Conservation (phyloP, 2,329 filamentous ascomycete species). For the Monilinia vaccinii-corymbosi region DNA sequence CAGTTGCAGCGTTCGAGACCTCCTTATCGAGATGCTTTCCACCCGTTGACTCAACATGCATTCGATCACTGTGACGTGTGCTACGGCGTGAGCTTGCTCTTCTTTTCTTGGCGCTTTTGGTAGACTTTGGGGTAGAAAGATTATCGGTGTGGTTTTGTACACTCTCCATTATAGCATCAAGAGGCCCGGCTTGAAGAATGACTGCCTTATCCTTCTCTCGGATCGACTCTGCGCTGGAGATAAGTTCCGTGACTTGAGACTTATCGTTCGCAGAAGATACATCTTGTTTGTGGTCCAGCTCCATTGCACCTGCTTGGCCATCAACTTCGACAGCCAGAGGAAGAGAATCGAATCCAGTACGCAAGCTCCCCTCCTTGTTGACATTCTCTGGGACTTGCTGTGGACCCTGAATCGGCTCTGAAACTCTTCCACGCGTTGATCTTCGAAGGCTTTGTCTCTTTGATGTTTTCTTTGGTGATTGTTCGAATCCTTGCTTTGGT, state of each 20-base stretch:
- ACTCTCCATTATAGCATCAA: neutral
- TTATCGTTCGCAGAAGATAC: too few relatives aligned
- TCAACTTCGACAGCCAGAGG: neutral
- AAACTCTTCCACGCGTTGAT: slow-evolving; percentile 5
- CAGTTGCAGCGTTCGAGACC: neutral
- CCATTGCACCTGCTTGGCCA: neutral
- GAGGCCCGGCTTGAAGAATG: neutral
- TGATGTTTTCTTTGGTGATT: neutral
- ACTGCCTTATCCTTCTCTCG: neutral
- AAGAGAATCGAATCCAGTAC: neutral
- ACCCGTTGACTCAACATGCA: neutral
- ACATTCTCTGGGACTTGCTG: neutral
- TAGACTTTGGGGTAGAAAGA: neutral
- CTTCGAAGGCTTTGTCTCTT: slow-evolving; percentile 6
- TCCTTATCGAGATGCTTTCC: neutral
- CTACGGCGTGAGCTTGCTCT: neutral
- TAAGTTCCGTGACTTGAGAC: neutral
- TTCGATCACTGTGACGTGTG: slow-evolving; percentile 1
- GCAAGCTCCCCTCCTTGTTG: neutral
- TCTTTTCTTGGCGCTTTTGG: neutral
- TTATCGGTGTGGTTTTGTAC: neutral
- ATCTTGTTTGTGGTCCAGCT: neutral
- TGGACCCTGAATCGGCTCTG: neutral
- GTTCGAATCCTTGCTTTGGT: neutral
- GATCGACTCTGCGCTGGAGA: neutral